Percentiles rank a stretch among this genome's conserved stretches.
Conservation (phyloP, 2,329 filamentous ascomycete genomes). For the Diaporthe sp. region DNA sequence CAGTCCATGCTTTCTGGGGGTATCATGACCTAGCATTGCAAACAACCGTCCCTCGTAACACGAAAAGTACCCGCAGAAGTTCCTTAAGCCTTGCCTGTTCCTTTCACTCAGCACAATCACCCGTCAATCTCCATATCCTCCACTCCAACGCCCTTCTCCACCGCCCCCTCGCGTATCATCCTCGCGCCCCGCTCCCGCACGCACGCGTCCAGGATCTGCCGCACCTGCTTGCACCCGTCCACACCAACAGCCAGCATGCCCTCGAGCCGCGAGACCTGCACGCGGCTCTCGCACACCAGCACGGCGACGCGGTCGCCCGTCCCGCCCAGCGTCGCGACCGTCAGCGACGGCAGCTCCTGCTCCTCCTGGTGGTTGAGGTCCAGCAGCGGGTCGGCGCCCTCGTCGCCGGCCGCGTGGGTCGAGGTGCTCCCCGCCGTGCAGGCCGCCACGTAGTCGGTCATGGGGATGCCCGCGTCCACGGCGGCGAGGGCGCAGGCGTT, state of each 20-base stretch:
- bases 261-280: conserved; percentile 86
- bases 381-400: conserved; percentile 80
- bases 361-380: conserved; percentile 87
- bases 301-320: conserved; percentile 82
- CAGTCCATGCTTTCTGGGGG: conserved; percentile 9
- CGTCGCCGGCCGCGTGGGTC: conserved; percentile 74
- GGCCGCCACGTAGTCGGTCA: conserved; percentile 91
- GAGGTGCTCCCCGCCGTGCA: conserved; percentile 89
- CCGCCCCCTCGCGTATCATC: conserved; percentile 71
- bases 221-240: conserved; percentile 90
- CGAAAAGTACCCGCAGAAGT: not conserved
- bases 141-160: conserved; percentile 63
- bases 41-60: not conserved
- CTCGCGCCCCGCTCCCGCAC: conserved; percentile 79
- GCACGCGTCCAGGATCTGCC: conserved; percentile 83
- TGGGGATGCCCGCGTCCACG: conserved; percentile 94
- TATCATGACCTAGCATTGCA: conserved; percentile 31
- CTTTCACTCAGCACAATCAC: conserved; percentile 40
- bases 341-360: conserved; percentile 89
- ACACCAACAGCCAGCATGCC: conserved; percentile 94
- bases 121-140: conserved; percentile 64
- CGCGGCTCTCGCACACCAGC: conserved; percentile 87
- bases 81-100: not conserved
- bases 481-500: conserved; percentile 94
- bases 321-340: conserved; percentile 83